Evolutionary conservation across 352 stramenopile species (phyloP), one percentile per base, ranked within the genome.

Genomic region (Phytophthora brassicae): DNA sequence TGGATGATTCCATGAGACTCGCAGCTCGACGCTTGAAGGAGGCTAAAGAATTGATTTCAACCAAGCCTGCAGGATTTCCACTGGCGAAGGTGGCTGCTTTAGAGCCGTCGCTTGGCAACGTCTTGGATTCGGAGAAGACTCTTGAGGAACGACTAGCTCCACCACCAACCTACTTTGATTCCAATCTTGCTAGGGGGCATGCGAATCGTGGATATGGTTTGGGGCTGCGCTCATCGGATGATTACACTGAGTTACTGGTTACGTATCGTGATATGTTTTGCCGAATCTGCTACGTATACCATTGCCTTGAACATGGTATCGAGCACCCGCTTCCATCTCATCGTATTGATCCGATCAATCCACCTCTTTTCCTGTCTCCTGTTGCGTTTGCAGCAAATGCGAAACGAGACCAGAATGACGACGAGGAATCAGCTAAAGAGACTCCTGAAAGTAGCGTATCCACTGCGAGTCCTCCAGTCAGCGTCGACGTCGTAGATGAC

Each of bases 201-300:
- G 24, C 55, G 1, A 60, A 68, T 33, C 70, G 72, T 51, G 59
- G 66, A 6, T 72, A 69, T 35, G 60, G 78, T 26, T 60, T 87
- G 41, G 81, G 81, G 19, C 42, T 90, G 20, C 77, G 77, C 16
- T 66, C 78, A 20, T 82, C 79, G 7, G 67, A 56, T 26, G 69
- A 86, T 28, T 98, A 96, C 51, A 65, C 65, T 6, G 72, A 89
- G 46, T 60, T 95, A 19, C 83, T 87, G 35, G 82, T 96, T 64
- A 92, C 84, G 3, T 97, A 95, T 66, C 81, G 88, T n/a, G 81
- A 96, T 41, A 68, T 98, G 20, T 97, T 97, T 54, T 98, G 93
- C 64, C 79, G 88, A 28, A 86, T 91, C 71, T 98, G 93, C 67
- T 97, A 97, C 67, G 86, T 82, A 42, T 98, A 97, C 64, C 90